Conservation (phyloP, 164 flowering plant genomes). For the Nymphaea colorata region DNA sequence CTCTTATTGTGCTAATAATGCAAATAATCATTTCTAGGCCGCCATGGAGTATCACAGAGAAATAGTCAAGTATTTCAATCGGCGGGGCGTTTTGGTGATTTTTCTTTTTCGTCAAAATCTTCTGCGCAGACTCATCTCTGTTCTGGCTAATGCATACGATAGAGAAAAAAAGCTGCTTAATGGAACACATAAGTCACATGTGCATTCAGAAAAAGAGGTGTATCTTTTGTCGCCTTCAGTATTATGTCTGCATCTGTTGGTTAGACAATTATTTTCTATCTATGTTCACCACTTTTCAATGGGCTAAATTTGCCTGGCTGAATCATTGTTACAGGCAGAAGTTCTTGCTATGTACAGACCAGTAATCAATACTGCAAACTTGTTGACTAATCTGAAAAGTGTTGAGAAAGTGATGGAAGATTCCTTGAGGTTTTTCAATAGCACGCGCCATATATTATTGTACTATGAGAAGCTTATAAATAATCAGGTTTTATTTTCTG, state of each 20-base stretch:
- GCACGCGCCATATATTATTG: slow-evolving; percentile 48
- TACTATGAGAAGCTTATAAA: slow-evolving; percentile 67
- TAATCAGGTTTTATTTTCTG: slow-evolving; percentile 23
- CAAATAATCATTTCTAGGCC: slow-evolving; percentile 20
- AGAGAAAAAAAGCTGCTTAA: slow-evolving; percentile 54
- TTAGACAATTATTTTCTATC: background rate
- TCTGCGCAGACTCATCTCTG: slow-evolving; percentile 58
- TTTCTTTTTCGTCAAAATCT: slow-evolving; percentile 72
- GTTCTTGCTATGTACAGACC: slow-evolving; percentile 63
- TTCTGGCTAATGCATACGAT: slow-evolving; percentile 69
- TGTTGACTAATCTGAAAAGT: slow-evolving; percentile 33
- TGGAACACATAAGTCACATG: slow-evolving; percentile 86
- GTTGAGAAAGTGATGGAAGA: slow-evolving; percentile 31
- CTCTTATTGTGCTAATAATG: background rate
- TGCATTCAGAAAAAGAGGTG: slow-evolving; percentile 73
- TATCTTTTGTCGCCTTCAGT: slow-evolving; percentile 9
- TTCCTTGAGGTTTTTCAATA: slow-evolving; percentile 45
- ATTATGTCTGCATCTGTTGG: background rate
- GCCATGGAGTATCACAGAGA: slow-evolving; percentile 52
- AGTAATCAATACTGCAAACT: slow-evolving; percentile 29
- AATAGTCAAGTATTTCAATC: slow-evolving; percentile 57
- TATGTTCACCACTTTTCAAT: too few species aligned
- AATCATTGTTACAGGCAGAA: slow-evolving; percentile 33
- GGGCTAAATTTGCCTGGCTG: background rate
- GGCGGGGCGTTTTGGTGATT: slow-evolving; percentile 50